Base-by-base conservation (phyloP, 306 rosid species). In the Dryas octopetala region DNA sequence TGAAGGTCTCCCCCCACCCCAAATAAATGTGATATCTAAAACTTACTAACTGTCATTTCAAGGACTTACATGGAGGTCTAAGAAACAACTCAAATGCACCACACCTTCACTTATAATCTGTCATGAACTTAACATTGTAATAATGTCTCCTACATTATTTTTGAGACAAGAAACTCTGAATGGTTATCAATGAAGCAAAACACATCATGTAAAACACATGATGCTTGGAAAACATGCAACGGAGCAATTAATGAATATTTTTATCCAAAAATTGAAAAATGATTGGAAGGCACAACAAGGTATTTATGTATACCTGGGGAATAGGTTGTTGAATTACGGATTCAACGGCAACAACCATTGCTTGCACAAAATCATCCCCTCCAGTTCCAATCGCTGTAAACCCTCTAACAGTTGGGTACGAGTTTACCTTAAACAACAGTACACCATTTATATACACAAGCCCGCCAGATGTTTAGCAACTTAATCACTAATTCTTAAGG, bases 381-480 rank as follows among this genome's bases (percentile, higher is more conserved):
- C 97, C 97, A 1, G 93, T 92, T 74, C 98, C 99, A 67, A 96
- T 96, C 4, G 99, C 99, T 5, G 99, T 96, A 68, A 96, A 96
- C 2, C 96, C 97, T 84, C 98, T 64, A 69, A 83, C 97, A 38
- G 96, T 91, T 49, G 99, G 98, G 75, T 96, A 96, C 32, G 98
- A 90, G 70, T 96, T 96, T 53, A 92, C 98, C 99, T 96, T 71
- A 2, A 41, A 6, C 2, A 4, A 49, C 63, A 11, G 49, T 15
- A 71, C 28, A 57, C 49, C 28, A 17, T 5, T 26, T 14, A 28
- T 19, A 4, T 4, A 17, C 9, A 17, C n/a, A 66, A 66, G 2
- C 55, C 9, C 71, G 0, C 3, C 0, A 26, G 47, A 66, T 44
- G 11, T 0, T 17, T 10, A 46, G 0, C 1, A 46, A 45, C 71